Base-by-base conservation (phyloP, 2,329 filamentous ascomycete species). In the Epichloe uncinata region DNA sequence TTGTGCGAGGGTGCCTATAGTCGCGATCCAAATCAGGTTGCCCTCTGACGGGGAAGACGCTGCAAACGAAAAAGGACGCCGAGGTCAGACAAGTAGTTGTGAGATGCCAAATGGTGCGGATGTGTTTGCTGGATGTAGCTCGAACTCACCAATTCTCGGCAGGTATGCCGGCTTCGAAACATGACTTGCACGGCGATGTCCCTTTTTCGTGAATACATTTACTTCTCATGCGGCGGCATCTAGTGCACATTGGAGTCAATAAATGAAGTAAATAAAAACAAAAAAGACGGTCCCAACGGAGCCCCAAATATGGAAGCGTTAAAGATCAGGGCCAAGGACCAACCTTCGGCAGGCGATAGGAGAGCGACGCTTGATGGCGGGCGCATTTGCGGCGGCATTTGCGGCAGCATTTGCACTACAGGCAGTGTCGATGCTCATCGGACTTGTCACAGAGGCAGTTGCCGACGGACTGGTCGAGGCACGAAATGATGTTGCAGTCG, bases 211-310 rank as follows among this genome's bases (percentile, higher is more conserved):
- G 73, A 18, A 73, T 57, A 55, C 75, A 79, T 63, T 77, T 79
- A 59, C 73, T 77, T 52, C 75, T 71, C 68, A 78, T 73, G 35
- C 74, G 73, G 35, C 75, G 74, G 54, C 75, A 79, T 66, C 73
- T 75, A 48, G 8, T 30, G 26, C 26, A 30, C 26, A 9, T 9
- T 30, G 8, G 26, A 9, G 26, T 30, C 26, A 26, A 9, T 30
- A 9, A 3, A 30, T 3, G 3, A 30, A 30, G 1, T 8, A 26
- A n/a, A n/a, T n/a, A n/a, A n/a, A n/a, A n/a, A n/a, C n/a, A n/a
- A n/a, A n/a, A n/a, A n/a, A n/a, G n/a, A n/a, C n/a, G n/a, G n/a
- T n/a, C n/a, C n/a, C n/a, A n/a, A n/a, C n/a, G n/a, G n/a, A n/a
- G n/a, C n/a, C n/a, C n/a, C n/a, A n/a, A n/a, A n/a, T n/a, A 9